phyloP scores from a whole-genome alignment of 257 asterid genomes.

The Capsicum chinense region DNA sequence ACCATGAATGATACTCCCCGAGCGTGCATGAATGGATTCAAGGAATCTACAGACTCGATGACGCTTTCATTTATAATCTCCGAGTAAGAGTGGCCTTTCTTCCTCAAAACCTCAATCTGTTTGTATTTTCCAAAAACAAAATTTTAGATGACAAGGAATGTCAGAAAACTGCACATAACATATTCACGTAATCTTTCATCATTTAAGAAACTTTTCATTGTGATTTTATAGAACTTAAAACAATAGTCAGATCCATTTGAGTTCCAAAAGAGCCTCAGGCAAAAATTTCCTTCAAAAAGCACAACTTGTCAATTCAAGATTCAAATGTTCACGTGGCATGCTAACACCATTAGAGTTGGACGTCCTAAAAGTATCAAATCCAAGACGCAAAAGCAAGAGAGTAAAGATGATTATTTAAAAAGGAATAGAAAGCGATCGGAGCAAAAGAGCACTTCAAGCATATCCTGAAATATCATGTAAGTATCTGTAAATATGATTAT shows the following conservation, averaged over 20 bases:
- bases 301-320: not conserved
- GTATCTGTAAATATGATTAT: not conserved
- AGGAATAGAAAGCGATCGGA: not conserved
- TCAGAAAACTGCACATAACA: not conserved
- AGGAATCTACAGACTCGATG: conserved; percentile 87
- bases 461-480: not conserved
- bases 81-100: conserved; percentile 94
- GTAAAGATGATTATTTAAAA: not conserved
- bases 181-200: not conserved
- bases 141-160: not conserved
- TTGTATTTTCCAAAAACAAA: not conserved
- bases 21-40: conserved; percentile 97
- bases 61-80: conserved; percentile 93
- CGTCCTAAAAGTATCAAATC: not conserved
- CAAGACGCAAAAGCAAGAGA: not conserved
- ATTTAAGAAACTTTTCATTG: not conserved
- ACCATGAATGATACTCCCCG: conserved; percentile 99
- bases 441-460: not conserved
- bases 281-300: not conserved
- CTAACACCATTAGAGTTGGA: not conserved
- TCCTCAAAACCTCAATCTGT: conserved; percentile 90
- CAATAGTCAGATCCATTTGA: not conserved
- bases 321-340: conserved; percentile 7
- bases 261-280: not conserved
- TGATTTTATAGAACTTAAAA: not conserved